Percentiles rank a stretch among this genome's conserved stretches.
phyloP scores from a whole-genome alignment of 1,284 basidiomycete species.

The Ustilago crameri region DNA sequence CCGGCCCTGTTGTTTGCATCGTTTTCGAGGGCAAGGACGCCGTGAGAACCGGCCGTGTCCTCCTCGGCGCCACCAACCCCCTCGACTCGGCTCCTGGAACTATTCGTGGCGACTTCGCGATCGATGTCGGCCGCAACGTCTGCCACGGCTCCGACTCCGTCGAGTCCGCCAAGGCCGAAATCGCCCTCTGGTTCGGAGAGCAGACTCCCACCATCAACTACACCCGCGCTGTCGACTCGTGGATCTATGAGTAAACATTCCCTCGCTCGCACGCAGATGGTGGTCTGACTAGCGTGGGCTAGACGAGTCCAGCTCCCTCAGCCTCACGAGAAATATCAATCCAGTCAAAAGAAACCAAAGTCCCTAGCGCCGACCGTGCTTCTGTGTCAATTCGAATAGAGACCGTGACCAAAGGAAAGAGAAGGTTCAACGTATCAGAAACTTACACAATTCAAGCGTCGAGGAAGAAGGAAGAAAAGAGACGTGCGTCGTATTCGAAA shows the following conservation, averaged over 20 bases:
- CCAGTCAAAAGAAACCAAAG: background rate
- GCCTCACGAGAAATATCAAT: background rate
- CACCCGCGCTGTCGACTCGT: conserved; percentile 62
- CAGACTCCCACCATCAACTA: conserved; percentile 64
- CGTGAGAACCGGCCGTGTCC: conserved; percentile 77
- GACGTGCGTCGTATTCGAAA: background rate
- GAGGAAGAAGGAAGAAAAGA: background rate
- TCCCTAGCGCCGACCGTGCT: background rate
- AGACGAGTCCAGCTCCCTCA: background rate
- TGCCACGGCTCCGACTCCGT: conserved; percentile 81
- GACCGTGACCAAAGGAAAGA: too few species aligned
- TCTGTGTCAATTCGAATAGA: too few species aligned
- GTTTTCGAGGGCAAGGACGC: conserved; percentile 90
- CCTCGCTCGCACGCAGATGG: background rate
- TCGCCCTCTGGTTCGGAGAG: conserved; percentile 68
- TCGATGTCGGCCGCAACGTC: conserved; percentile 79
- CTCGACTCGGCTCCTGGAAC: conserved; percentile 79
- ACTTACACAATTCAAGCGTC: background rate
- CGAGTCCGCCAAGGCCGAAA: conserved; percentile 67
- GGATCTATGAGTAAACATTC: conserved; percentile 65
- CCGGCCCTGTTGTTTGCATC: conserved; percentile 95
- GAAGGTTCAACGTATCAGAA: too few species aligned
- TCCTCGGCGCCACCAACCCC: conserved; percentile 98
- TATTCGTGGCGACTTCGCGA: conserved; percentile 71
- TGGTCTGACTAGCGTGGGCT: too few species aligned